A percentile compares a stretch with the other conserved stretches of the same genome.
phyloP scores from a whole-genome alignment of 2,329 filamentous ascomycete genomes.

The Ciborinia camelliae region DNA sequence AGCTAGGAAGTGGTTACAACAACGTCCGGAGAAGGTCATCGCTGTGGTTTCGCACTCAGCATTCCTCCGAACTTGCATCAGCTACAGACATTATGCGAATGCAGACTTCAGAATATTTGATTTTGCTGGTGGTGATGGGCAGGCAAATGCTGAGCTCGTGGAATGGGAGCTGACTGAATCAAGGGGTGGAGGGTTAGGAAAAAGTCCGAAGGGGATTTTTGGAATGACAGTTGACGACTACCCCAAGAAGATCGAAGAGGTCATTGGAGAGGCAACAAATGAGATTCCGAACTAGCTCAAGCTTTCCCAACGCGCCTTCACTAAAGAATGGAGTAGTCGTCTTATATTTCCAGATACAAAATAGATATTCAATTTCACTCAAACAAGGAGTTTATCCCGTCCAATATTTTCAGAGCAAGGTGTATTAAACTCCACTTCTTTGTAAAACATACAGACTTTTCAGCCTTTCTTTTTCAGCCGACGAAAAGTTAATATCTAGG shows the following conservation, averaged over 20 bases:
- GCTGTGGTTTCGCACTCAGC: conserved; percentile 36
- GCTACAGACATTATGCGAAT: conserved; percentile 33
- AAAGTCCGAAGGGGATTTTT: conserved; percentile 30
- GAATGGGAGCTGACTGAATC: conserved; percentile 36
- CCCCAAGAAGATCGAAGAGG: conserved; percentile 1
- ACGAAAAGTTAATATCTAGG: no score
- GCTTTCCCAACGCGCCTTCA: background rate
- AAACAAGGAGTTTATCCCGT: no score
- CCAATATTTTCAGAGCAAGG: no score
- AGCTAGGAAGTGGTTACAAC: conserved; percentile 33
- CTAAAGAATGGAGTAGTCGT: no score
- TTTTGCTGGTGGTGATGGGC: conserved; percentile 32
- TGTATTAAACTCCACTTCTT: no score
- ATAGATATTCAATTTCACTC: no score
- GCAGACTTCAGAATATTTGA: conserved; percentile 38
- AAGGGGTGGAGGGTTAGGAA: conserved; percentile 36
- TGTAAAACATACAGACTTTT: no score
- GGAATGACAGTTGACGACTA: conserved; percentile 15
- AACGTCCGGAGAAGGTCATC: conserved; percentile 37
- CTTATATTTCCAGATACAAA: no score
- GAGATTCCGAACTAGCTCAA: conserved; percentile 23
- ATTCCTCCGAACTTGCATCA: conserved; percentile 33
- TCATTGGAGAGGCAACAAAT: conserved; percentile 22
- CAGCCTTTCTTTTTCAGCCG: no score
- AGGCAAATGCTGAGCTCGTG: conserved; percentile 28